A percentile compares a stretch with the other conserved stretches of the same genome.
These are phyloP conservation scores for Lithohypha guttulata DNA, from an alignment of 2,329 filamentous ascomycete genomes.

Conservation along the genomic window DNA sequence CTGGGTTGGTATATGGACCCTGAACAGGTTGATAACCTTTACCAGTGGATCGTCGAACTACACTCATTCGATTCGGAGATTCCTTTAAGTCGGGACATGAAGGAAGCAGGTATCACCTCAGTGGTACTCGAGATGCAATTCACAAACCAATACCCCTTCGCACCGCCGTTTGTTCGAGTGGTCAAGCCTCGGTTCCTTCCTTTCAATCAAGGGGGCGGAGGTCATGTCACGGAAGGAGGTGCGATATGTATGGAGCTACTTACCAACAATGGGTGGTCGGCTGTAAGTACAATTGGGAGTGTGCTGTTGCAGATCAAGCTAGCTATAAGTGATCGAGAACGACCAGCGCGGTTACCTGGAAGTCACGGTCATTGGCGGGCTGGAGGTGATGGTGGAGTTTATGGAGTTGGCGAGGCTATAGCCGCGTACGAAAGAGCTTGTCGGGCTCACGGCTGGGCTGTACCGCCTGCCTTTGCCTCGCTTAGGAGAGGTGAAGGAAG, in stretches of 20 bases:
- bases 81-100: constrained; percentile 67
- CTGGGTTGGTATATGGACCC: constrained; percentile 77
- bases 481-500: constrained; percentile 1
- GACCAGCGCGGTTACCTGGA: constrained; percentile 54
- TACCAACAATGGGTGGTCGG: constrained; percentile 73
- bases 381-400: constrained; percentile 36
- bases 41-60: constrained; percentile 85
- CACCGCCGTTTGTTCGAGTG: constrained; percentile 75
- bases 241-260: constrained; percentile 78
- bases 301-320: constrained; percentile 71
- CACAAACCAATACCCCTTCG: constrained; percentile 61
- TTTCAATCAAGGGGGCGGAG: constrained; percentile 64
- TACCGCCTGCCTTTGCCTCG: constrained; percentile 42
- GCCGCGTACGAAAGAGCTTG: constrained; percentile 64
- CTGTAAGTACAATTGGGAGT: constrained; percentile 62
- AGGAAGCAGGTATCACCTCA: constrained; percentile 48
- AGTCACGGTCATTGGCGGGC: constrained; percentile 5
- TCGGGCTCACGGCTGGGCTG: constrained; percentile 57
- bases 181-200: constrained; percentile 68
- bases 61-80: constrained; percentile 65
- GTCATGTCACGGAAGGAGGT: constrained; percentile 74
- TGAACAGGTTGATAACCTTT: constrained; percentile 58
- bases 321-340: constrained; percentile 59
- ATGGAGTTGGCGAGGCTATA: constrained; percentile 59
- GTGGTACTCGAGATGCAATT: constrained; percentile 77